Percentiles rank a stretch among this genome's conserved stretches.
Evolutionary conservation across 2,329 filamentous ascomycete species (phyloP).

Genomic region (Scytalidium sp.): DNA sequence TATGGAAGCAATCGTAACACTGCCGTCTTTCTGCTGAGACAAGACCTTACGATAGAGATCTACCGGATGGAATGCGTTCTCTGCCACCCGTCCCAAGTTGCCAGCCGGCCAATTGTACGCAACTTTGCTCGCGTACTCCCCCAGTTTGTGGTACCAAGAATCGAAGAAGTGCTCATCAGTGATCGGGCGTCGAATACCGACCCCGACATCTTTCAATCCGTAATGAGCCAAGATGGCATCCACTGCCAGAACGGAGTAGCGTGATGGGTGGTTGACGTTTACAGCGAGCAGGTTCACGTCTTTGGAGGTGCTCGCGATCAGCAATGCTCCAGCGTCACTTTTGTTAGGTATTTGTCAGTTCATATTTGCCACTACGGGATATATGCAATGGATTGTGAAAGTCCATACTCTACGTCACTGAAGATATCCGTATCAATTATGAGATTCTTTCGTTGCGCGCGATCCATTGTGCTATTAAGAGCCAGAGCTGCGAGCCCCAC

Average conservation of each 20-base stretch:
- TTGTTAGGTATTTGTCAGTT: too few relatives aligned
- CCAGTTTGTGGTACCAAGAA: slow-evolving; percentile 31
- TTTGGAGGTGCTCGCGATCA: slow-evolving; percentile 37
- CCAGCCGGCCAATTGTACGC: slow-evolving; percentile 39
- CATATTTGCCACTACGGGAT: too few relatives aligned
- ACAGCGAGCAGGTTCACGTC: slow-evolving; percentile 36
- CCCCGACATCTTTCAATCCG: slow-evolving; percentile 31
- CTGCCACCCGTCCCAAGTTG: slow-evolving; percentile 32
- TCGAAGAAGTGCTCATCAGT: slow-evolving; percentile 43
- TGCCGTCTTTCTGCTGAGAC: slow-evolving; percentile 34
- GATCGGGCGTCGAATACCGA: slow-evolving; percentile 38
- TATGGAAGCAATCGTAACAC: slow-evolving; percentile 42
- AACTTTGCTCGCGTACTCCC: slow-evolving; percentile 45
- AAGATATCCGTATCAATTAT: slow-evolving; percentile 46
- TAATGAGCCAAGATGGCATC: slow-evolving; percentile 40
- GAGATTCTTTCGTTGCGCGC: slow-evolving; percentile 29
- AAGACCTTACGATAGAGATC: slow-evolving; percentile 42
- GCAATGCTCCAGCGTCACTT: slow-evolving; percentile 39
- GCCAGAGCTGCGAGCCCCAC: neutral
- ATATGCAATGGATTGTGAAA: too few relatives aligned
- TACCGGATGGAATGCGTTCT: slow-evolving; percentile 39
- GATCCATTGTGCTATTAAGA: neutral
- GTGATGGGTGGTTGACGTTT: slow-evolving; percentile 38
- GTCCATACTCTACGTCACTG: slow-evolving; percentile 41
- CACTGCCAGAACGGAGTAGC: slow-evolving; percentile 33